phyloP scores from a whole-genome alignment of 768 basidiomycete genomes.

The Rubroboletus pulcherrimus region DNA sequence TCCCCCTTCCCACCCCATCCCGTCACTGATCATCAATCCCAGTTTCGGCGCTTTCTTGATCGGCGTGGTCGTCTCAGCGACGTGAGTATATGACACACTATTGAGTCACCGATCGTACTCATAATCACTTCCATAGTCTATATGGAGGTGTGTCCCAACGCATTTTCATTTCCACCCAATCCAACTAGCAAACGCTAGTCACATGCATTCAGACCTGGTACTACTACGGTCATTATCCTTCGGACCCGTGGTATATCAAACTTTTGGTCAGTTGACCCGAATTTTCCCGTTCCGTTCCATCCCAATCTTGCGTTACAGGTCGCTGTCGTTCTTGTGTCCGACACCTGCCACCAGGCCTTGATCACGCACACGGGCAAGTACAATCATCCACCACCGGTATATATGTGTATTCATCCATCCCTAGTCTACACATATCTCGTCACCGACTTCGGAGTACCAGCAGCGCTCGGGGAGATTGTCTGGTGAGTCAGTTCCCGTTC shows the following conservation, averaged over 20 bases:
- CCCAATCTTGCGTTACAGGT: constrained; percentile 37
- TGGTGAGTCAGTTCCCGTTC: constrained; percentile 35
- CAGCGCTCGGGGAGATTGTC: constrained; percentile 35
- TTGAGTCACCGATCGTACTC: not conserved
- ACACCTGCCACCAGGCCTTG: constrained; percentile 53
- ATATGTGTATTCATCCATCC: not conserved
- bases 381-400: not conserved
- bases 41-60: constrained; percentile 54
- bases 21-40: constrained; percentile 1
- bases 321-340: constrained; percentile 47
- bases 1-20: not conserved
- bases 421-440: constrained; percentile 50
- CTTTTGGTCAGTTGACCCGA: constrained; percentile 36
- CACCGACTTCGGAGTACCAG: constrained; percentile 34
- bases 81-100: constrained; percentile 35
- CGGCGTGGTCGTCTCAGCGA: constrained; percentile 50
- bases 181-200: constrained; percentile 33
- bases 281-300: not conserved
- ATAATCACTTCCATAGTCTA: constrained; percentile 34
- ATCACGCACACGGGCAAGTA: constrained; percentile 51
- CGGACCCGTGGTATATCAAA: constrained; percentile 51
- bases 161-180: constrained; percentile 1
- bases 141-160: constrained; percentile 42
- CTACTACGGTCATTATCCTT: constrained; percentile 48
- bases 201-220: constrained; percentile 57